Evolutionary conservation across 768 basidiomycete genomes (phyloP).

Genomic region (Leccinum olivaceopallidum): DNA sequence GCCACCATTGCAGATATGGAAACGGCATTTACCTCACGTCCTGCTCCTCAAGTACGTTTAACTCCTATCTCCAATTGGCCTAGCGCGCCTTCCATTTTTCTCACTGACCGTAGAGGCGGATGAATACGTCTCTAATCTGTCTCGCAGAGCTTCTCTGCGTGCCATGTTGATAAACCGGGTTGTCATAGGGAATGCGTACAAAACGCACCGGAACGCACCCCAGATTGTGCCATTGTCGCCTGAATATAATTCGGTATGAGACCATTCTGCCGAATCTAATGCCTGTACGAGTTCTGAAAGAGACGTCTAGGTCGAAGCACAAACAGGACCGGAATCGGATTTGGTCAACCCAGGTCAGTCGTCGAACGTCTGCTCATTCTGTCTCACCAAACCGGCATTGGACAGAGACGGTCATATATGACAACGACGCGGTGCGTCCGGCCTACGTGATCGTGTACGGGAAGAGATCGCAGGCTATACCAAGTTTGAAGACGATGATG

Average conservation of each 20-base stretch:
- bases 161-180: constrained; percentile 15
- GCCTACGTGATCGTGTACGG: constrained; percentile 16
- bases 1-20: constrained; percentile 7
- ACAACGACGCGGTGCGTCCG: constrained; percentile 17
- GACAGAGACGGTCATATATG: constrained; percentile 16
- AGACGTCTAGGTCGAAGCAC: constrained; percentile 12
- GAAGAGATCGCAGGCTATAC: constrained; percentile 1
- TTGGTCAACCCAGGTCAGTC: constrained; percentile 14
- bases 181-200: constrained; percentile 10
- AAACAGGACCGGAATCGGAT: constrained; percentile 16
- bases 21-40: constrained; percentile 16
- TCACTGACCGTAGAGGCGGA: constrained; percentile 14
- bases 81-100: constrained; percentile 1
- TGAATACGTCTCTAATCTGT: constrained; percentile 19
- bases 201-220: constrained; percentile 12
- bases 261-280: too few relatives aligned
- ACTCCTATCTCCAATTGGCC: background rate
- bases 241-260: constrained; percentile 11
- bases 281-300: background rate
- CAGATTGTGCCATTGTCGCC: constrained; percentile 10
- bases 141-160: constrained; percentile 9
- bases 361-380: background rate
- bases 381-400: background rate
- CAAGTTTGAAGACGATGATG: constrained; percentile 3
- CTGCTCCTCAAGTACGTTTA: constrained; percentile 17